A percentile compares a stretch with the other conserved stretches of the same genome.
These are phyloP conservation scores for Saccharomyces hybrid DNA, from an alignment of 1,139 yeast genomes.

Conservation along the genomic window DNA sequence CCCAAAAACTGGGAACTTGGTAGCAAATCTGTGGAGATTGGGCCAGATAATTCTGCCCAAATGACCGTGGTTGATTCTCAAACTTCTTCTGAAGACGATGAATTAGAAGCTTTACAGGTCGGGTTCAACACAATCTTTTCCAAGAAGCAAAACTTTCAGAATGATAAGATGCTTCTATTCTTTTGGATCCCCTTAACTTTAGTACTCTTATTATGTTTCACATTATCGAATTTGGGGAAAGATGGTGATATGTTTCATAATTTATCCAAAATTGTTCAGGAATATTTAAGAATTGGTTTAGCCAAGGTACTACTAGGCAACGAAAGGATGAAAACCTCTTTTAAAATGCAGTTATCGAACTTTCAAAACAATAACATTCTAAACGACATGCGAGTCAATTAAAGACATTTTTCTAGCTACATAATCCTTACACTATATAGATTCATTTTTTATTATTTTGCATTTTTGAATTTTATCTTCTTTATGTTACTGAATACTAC, in stretches of 20 bases:
- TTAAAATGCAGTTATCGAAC: constrained; percentile 32
- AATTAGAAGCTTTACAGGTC: constrained; percentile 46
- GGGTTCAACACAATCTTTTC: constrained; percentile 49
- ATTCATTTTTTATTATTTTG: not conserved
- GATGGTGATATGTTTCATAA: constrained; percentile 26
- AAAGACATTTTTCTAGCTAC: constrained; percentile 2
- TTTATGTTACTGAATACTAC: not conserved
- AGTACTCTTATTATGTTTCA: constrained; percentile 44
- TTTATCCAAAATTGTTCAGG: constrained; percentile 36
- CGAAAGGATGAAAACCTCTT: constrained; percentile 56
- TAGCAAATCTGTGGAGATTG: not conserved
- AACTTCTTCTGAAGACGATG: constrained; percentile 30
- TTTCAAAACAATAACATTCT: constrained; percentile 20
- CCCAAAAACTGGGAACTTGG: not conserved
- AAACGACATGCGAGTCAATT: constrained; percentile 11
- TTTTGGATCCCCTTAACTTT: constrained; percentile 78
- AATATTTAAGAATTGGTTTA: constrained; percentile 43
- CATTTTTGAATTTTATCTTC: not conserved
- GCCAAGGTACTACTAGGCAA: constrained; percentile 64
- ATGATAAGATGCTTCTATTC: constrained; percentile 78
- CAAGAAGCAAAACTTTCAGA: constrained; percentile 59
- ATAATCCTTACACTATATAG: not conserved
- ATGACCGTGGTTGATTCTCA: constrained; percentile 17
- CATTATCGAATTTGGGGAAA: constrained; percentile 48
- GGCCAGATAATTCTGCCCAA: constrained; percentile 3